These are phyloP conservation scores for Pichia ethanolica DNA, from an alignment of 805 yeast genomes.

Conservation along the genomic window DNA sequence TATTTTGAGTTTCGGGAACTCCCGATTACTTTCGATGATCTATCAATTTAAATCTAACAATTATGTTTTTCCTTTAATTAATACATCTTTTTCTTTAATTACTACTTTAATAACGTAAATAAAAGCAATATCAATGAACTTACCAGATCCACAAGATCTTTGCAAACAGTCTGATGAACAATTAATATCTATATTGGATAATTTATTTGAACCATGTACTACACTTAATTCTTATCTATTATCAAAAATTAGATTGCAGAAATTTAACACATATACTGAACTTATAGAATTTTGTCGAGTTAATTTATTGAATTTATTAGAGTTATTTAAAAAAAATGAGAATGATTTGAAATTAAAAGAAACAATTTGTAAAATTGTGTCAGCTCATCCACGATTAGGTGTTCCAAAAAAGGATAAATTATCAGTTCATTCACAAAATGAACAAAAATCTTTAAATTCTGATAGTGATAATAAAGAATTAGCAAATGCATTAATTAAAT, in stretches of 20 bases:
- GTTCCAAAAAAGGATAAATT: slow-evolving; percentile 41
- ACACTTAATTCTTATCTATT: slow-evolving; percentile 32
- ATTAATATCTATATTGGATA: slow-evolving; percentile 38
- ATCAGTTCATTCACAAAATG: slow-evolving; percentile 59
- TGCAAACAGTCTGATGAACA: slow-evolving; percentile 17
- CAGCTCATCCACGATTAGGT: slow-evolving; percentile 89
- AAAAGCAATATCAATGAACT: neutral
- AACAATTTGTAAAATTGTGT: slow-evolving; percentile 45
- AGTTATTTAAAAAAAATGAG: no score
- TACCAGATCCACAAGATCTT: slow-evolving; percentile 27
- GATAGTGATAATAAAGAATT: slow-evolving; percentile 37
- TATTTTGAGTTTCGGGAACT: no score
- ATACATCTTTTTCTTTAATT: neutral
- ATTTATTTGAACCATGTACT: slow-evolving; percentile 60
- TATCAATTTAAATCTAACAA: no score
- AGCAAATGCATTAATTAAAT: slow-evolving; percentile 38
- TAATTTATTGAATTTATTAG: slow-evolving; percentile 14
- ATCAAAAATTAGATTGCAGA: slow-evolving; percentile 23
- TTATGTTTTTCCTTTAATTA: neutral
- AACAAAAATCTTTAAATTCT: slow-evolving; percentile 58
- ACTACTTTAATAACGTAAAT: neutral
- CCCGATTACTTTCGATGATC: no score
- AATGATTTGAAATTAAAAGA: neutral
- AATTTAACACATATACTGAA: slow-evolving; percentile 24
- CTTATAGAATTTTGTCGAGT: slow-evolving; percentile 16